Percentiles rank a stretch among this genome's conserved stretches.
phyloP scores from a whole-genome alignment of 768 basidiomycete genomes.

The Lactarius tabidus region DNA sequence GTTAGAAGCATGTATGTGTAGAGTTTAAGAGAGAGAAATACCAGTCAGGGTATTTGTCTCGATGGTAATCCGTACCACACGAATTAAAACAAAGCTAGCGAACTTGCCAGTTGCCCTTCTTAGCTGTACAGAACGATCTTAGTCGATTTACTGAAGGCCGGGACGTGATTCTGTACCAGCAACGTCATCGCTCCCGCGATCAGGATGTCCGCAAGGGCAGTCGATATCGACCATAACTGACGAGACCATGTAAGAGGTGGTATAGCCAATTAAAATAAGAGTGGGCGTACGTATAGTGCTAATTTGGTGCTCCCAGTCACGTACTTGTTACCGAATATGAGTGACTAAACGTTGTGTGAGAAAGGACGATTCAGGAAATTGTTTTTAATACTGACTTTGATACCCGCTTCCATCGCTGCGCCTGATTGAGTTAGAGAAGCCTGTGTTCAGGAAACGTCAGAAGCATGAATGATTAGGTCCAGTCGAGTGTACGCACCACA shows the following conservation, averaged over 20 bases:
- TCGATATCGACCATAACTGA: not conserved
- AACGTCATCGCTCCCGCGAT: not conserved
- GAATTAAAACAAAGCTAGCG: not conserved
- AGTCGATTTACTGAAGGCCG: not conserved
- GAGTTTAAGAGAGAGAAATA: not conserved
- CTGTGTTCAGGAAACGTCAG: not conserved
- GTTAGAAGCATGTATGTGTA: not conserved
- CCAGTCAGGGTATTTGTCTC: not conserved
- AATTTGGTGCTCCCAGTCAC: too few species aligned
- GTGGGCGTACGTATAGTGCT: not conserved
- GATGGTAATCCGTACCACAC: not conserved
- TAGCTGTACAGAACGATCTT: not conserved
- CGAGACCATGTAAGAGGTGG: not conserved
- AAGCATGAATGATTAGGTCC: not conserved
- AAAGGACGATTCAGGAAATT: not conserved
- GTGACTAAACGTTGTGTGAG: not conserved
- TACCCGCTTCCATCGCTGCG: not conserved
- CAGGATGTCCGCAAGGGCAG: not conserved
- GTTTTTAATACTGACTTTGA: not conserved
- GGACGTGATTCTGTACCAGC: not conserved
- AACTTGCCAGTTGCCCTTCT: not conserved
- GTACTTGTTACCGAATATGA: not conserved
- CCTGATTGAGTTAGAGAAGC: not conserved
- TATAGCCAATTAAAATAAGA: not conserved
- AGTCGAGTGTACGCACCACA: not conserved